Conservation (phyloP, 2,329 filamentous ascomycete species). For the Aspergillus tubingensis region DNA sequence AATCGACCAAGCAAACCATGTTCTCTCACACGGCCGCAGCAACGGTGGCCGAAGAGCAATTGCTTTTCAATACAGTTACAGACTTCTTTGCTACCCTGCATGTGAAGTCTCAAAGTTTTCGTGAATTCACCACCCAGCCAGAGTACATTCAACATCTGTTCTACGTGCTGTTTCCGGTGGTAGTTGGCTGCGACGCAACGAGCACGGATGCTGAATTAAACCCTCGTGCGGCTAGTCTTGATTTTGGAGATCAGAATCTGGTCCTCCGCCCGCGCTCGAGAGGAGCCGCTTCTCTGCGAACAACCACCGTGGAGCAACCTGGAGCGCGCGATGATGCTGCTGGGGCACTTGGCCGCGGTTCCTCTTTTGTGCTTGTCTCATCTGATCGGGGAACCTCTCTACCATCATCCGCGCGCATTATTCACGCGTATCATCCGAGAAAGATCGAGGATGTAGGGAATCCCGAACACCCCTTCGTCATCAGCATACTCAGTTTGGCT, state of each 20-base stretch:
- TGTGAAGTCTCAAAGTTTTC: conserved; percentile 71
- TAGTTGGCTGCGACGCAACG: conserved; percentile 83
- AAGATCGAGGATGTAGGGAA: conserved; percentile 47
- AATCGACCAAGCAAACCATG: conserved; percentile 15
- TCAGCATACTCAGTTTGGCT: conserved; percentile 75
- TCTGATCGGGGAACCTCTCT: conserved; percentile 63
- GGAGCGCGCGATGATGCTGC: conserved; percentile 53
- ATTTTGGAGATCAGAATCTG: conserved; percentile 82
- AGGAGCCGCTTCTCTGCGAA: conserved; percentile 69
- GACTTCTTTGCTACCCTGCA: conserved; percentile 80
- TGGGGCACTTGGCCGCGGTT: conserved; percentile 72
- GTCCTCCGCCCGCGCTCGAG: conserved; percentile 75
- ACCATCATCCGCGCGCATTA: conserved; percentile 64
- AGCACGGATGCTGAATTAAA: conserved; percentile 84
- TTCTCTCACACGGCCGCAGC: conserved; percentile 16
- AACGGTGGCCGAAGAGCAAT: conserved; percentile 57
- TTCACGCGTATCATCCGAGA: conserved; percentile 63
- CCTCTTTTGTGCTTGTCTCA: conserved; percentile 87
- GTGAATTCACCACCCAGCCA: conserved; percentile 77
- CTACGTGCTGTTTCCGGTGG: conserved; percentile 78
- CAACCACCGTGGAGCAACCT: conserved; percentile 60
- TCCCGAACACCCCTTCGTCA: conserved; percentile 69
- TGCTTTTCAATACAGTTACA: conserved; percentile 73
- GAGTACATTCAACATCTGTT: conserved; percentile 81
- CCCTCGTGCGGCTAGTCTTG: conserved; percentile 76